Conservation (phyloP, 768 basidiomycete genomes). For the Cystobasidiopsis lactophilus region DNA sequence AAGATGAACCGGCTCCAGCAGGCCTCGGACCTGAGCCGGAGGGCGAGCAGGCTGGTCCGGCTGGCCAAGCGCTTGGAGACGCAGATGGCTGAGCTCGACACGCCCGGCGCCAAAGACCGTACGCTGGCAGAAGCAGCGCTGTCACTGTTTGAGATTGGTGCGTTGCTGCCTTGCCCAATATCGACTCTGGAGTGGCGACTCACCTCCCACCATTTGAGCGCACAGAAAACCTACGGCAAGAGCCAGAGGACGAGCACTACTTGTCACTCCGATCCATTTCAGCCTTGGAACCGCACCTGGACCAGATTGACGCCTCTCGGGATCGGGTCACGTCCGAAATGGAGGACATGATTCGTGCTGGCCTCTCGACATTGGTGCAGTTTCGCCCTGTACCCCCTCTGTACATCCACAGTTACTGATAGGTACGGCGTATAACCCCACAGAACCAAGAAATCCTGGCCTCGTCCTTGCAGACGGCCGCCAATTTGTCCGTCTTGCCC, state of each 20-base stretch:
- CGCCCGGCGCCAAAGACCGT: constrained; percentile 32
- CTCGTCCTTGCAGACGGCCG: constrained; percentile 83
- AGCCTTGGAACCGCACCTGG: constrained; percentile 45
- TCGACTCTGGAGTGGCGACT: background rate
- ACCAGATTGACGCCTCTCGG: constrained; percentile 49
- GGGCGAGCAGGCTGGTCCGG: constrained; percentile 62
- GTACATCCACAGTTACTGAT: background rate
- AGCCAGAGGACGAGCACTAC: background rate
- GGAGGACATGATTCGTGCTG: constrained; percentile 69
- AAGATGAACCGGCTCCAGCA: constrained; percentile 59
- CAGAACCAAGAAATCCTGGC: constrained; percentile 80
- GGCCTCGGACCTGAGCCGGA: constrained; percentile 60
- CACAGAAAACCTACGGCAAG: background rate
- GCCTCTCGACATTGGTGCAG: constrained; percentile 52
- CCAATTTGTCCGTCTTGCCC: constrained; percentile 69
- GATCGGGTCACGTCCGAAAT: constrained; percentile 57
- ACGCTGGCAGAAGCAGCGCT: constrained; percentile 83
- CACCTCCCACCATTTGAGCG: too few species aligned
- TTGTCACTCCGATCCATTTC: constrained; percentile 36
- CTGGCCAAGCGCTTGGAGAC: constrained; percentile 58
- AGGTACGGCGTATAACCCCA: too few species aligned
- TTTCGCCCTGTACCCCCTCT: background rate
- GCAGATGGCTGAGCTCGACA: constrained; percentile 55
- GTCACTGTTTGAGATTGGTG: constrained; percentile 73
- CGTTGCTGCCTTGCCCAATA: constrained; percentile 17